Percentiles rank a stretch among this genome's conserved stretches.
Evolutionary conservation across 1,284 basidiomycete species (phyloP).

Genomic region (Cutaneotrichosporon sp.): DNA sequence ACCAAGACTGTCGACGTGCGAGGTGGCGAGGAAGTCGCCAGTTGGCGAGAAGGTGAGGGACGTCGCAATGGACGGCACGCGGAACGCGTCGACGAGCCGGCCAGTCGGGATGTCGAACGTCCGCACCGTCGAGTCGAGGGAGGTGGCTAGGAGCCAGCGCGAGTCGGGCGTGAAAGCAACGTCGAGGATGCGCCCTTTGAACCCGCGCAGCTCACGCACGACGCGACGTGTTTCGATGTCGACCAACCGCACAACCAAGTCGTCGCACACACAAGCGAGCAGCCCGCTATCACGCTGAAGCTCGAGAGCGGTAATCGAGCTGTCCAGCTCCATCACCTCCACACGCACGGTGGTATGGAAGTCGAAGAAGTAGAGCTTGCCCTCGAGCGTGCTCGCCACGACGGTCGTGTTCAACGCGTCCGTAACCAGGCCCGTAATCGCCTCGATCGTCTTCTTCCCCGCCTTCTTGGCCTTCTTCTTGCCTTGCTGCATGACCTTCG

Average conservation of each 20-base stretch:
- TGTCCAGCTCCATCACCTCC: conserved; percentile 66
- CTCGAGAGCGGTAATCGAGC: conserved; percentile 67
- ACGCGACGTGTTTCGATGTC: conserved; percentile 87
- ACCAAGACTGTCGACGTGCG: conserved; percentile 91
- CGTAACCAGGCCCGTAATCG: conserved; percentile 76
- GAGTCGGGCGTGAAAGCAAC: conserved; percentile 89
- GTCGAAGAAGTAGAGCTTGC: conserved; percentile 90
- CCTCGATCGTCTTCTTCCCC: conserved; percentile 57
- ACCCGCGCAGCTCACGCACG: conserved; percentile 83
- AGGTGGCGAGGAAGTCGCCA: conserved; percentile 91
- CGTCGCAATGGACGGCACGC: conserved; percentile 83
- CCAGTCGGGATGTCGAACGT: conserved; percentile 97
- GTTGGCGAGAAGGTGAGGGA: conserved; percentile 90
- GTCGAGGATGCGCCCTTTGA: conserved; percentile 76
- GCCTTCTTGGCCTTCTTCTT: conserved; percentile 53
- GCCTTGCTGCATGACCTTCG: conserved; percentile 44
- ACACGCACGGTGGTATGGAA: conserved; percentile 79
- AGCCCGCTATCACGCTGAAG: conserved; percentile 84
- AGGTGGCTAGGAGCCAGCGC: conserved; percentile 84
- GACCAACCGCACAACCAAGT: conserved; percentile 75
- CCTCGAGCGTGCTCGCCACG: conserved; percentile 82
- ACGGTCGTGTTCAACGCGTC: conserved; percentile 81
- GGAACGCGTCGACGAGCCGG: conserved; percentile 86
- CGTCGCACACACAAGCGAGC: conserved; percentile 81
- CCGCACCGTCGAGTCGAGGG: conserved; percentile 85